Evolutionary conservation across 2,329 filamentous ascomycete species (phyloP).

Genomic region (Calonectria ilicicola): DNA sequence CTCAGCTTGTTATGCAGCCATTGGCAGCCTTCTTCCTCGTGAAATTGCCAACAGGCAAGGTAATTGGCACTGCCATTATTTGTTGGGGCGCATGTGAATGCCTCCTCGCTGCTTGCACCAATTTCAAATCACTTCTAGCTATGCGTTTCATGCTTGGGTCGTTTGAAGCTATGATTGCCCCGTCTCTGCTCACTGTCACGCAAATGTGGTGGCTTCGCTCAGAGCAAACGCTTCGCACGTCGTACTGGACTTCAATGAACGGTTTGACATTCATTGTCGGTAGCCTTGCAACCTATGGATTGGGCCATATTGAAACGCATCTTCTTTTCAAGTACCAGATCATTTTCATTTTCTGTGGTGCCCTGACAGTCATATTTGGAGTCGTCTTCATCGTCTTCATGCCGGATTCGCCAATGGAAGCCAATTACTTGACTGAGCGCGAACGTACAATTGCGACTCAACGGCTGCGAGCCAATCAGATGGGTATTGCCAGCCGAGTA

Average conservation of each 20-base stretch:
- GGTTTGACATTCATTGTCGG: not conserved
- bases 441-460: slow-evolving; percentile 71
- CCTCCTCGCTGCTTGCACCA: slow-evolving; percentile 63
- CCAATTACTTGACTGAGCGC: slow-evolving; percentile 64
- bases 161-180: slow-evolving; percentile 53
- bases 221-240: slow-evolving; percentile 6
- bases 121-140: slow-evolving; percentile 59
- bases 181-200: not conserved
- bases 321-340: slow-evolving; percentile 21
- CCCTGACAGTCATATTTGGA: slow-evolving; percentile 55
- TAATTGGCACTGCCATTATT: slow-evolving; percentile 62
- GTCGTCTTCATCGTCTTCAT: slow-evolving; percentile 64
- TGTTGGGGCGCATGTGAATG: slow-evolving; percentile 65
- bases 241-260: slow-evolving; percentile 4
- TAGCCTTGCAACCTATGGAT: not conserved
- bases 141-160: slow-evolving; percentile 59
- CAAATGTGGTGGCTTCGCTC: slow-evolving; percentile 7
- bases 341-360: slow-evolving; percentile 41
- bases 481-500: slow-evolving; percentile 48
- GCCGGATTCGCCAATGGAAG: slow-evolving; percentile 71
- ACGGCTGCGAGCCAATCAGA: slow-evolving; percentile 61
- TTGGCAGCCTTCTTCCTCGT: slow-evolving; percentile 67
- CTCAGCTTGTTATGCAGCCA: slow-evolving; percentile 59
- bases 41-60: slow-evolving; percentile 66
- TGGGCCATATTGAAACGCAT: not conserved